Evolutionary conservation across 441 rosid species (phyloP), one percentile per base, ranked within the genome.

Genomic region (Mallotus repandus): DNA sequence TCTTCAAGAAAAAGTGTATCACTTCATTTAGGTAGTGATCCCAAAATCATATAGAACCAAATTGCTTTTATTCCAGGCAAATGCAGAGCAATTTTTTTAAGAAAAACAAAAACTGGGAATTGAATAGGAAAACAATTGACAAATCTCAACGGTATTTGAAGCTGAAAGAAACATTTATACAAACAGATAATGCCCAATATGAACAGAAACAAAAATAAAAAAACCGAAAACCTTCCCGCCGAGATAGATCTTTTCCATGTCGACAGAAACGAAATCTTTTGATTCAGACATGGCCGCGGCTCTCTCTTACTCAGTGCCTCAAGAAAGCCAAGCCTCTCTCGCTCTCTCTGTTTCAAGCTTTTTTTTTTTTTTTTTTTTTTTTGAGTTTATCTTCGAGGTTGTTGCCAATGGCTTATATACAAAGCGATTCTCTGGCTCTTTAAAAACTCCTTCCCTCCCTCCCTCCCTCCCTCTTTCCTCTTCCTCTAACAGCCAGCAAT

Each of bases 201-300:
- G 43, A 63, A 38, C 0, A 46, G 12, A 3, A 38, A 54, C 19
- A 10, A 73, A 29, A 9, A 54, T 55, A 49, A 81, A 19, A 38
- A 29, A 29, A 29, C 2, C 46, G 41, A 48, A 13, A 50, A 92
- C 99, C 94, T 91, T 88, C 74, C 99, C 97, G 74, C 93, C 91
- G 72, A 92, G 89, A 82, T 77, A 84, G 85, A 94, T 91, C 93
- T 91, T 89, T 85, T 92, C 97, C 82, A 86, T 77, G 66, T 87
- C 91, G 68, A 91, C 71, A 58, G 87, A 88, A 76, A 86, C 80
- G 77, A 81, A 88, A 77, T 86, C 93, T 67, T 76, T 86, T 1
- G 87, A 86, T 16, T 81, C 90, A 45, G 64, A 86, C 98, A 91
- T 91, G 87, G 80, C 84, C 84, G 83, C 74, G 81, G 80, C 85